Percentiles rank a stretch among this genome's conserved stretches.
Conservation (phyloP, 306 rosid species). For the Abrus precatorius region DNA sequence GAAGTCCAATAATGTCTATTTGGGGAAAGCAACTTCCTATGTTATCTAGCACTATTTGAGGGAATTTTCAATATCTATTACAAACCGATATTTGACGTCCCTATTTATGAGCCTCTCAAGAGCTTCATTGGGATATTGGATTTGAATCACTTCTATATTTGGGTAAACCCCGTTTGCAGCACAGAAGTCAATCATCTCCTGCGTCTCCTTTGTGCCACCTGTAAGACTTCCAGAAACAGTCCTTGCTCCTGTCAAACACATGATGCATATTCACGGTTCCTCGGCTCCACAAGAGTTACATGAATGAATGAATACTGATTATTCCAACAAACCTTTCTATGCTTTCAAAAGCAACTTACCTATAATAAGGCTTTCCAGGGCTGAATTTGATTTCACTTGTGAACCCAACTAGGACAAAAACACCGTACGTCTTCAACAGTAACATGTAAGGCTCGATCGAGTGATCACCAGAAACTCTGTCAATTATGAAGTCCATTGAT, state of each 20-base stretch:
- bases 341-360: slow-evolving; percentile 59
- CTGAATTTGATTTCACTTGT: slow-evolving; percentile 81
- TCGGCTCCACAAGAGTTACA: background rate
- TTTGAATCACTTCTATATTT: slow-evolving; percentile 80
- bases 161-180: slow-evolving; percentile 73
- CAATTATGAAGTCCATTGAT: slow-evolving; percentile 78
- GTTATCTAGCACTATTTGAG: slow-evolving; percentile 53
- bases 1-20: slow-evolving; percentile 20
- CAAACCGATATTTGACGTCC: slow-evolving; percentile 85
- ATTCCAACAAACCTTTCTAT: slow-evolving; percentile 24
- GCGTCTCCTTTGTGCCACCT: slow-evolving; percentile 77
- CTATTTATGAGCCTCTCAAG: slow-evolving; percentile 74
- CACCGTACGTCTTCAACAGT: slow-evolving; percentile 69
- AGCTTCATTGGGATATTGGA: slow-evolving; percentile 86
- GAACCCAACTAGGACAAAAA: slow-evolving; percentile 74
- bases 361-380: slow-evolving; percentile 66
- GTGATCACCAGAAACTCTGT: slow-evolving; percentile 91
- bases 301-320: background rate
- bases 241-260: slow-evolving; percentile 63
- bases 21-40: background rate
- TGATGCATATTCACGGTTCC: background rate
- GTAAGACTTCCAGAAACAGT: slow-evolving; percentile 67
- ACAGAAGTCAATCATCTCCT: slow-evolving; percentile 87
- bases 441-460: slow-evolving; percentile 85
- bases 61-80: slow-evolving; percentile 81